Percentiles rank a stretch among this genome's conserved stretches.
phyloP scores from a whole-genome alignment of 1,139 yeast species.

The Meyerozyma sp. region DNA sequence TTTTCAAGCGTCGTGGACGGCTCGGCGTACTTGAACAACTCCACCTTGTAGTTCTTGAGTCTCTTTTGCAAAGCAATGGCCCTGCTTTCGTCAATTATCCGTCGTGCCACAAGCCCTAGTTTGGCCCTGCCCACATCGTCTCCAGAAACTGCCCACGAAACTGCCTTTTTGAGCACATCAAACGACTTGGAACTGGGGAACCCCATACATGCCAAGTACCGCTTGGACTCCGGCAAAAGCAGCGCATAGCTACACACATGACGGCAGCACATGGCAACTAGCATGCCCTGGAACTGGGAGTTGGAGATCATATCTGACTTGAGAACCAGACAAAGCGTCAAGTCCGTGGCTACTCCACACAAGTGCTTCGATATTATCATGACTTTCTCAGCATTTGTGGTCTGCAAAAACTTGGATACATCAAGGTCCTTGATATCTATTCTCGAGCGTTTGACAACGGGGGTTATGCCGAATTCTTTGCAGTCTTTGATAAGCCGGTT shows the following conservation, averaged over 20 bases:
- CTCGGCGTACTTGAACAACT: conserved; percentile 56
- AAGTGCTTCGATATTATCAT: conserved; percentile 81
- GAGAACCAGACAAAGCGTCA: conserved; percentile 63
- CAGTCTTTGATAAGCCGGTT: conserved; percentile 57
- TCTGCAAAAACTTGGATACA: conserved; percentile 41
- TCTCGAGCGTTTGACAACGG: conserved; percentile 48
- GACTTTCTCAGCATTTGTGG: conserved; percentile 18
- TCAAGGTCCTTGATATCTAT: conserved; percentile 76
- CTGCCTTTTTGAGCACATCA: conserved; percentile 52
- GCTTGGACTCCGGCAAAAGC: conserved; percentile 45
- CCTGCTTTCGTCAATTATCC: conserved; percentile 58
- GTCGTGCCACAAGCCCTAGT: conserved; percentile 63
- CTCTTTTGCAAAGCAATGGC: conserved; percentile 38
- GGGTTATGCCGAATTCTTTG: conserved; percentile 17
- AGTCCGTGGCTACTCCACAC: conserved; percentile 92
- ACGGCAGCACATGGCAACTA: conserved; percentile 93
- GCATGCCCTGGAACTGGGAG: conserved; percentile 18
- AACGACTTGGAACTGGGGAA: conserved; percentile 40
- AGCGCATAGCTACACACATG: conserved; percentile 66
- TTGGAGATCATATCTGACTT: conserved; percentile 26
- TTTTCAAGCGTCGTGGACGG: conserved; percentile 64
- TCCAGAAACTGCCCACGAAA: conserved; percentile 88
- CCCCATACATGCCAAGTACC: conserved; percentile 31
- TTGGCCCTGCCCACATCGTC: conserved; percentile 42
- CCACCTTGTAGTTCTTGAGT: conserved; percentile 31